Base-by-base conservation (phyloP, 352 stramenopile genomes). In the Globisporangium echinulatum region DNA sequence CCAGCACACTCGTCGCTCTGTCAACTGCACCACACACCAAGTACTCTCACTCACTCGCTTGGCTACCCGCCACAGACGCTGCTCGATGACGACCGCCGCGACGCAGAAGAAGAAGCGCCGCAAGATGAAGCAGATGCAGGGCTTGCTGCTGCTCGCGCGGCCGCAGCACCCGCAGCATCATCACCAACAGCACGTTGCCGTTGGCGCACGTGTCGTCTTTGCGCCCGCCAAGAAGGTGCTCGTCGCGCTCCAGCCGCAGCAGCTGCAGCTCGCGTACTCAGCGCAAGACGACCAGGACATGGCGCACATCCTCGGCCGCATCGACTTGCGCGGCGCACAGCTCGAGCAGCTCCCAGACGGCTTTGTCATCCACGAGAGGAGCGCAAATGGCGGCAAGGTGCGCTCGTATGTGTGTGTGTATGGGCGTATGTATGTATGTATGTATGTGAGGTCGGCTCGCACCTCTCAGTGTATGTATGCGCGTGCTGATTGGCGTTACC, bases 111-210 rank as follows among this genome's bases (percentile, higher is more conserved):
- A 75, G 49, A 79, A 72, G 49, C 75, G 69, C 51, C 82, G 82
- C 48, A 74, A 75, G 51, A 79, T 91, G 79, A 91, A 89, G 74
- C 82, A 91, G 59, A 91, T 91, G 82, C 75, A 89, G 62, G 82
- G 82, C 3, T 62, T 91, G 58, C 65, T 91, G 60, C 63, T 83
- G 56, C 75, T 91, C 46, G 72, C 79, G 60, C 70, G 78, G 7
- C 61, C 79, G 33, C 66, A 75, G 5, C 56, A 47, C 10, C 58
- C 6, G 13, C 15, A 1, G 40, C 52, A n/a, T 7, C 50, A 37
- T 38, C 2, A 36, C 2, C 46, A 46, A 15, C 19, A 46, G 44
- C 5, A 25, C 19, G 19, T 25, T 4, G 25, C 38, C 6, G 14
- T 13, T 2, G 37, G 49, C 46, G 57, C 65, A 7, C 52, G 38